A percentile compares a stretch with the other conserved stretches of the same genome.
Evolutionary conservation across 805 yeast species (phyloP).

Genomic region (Cyberlindnera sargentensis): DNA sequence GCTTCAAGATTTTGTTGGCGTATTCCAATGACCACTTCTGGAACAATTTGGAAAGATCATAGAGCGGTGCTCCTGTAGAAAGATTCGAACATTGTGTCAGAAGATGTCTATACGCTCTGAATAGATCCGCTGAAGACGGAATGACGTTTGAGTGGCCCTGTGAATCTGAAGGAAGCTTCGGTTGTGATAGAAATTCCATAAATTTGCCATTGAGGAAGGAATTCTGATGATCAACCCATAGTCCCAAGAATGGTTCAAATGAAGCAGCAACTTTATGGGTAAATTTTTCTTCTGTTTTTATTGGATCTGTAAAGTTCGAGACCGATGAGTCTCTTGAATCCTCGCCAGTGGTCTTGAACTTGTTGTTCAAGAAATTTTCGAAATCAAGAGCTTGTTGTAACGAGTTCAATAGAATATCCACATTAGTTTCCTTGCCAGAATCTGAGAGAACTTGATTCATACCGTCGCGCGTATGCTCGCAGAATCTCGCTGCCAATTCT

Average conservation of each 20-base stretch:
- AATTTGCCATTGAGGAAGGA: conserved; percentile 52
- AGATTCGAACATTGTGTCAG: conserved; percentile 63
- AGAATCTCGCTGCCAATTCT: conserved; percentile 54
- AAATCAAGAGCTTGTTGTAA: conserved; percentile 77
- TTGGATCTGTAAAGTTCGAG: conserved; percentile 9
- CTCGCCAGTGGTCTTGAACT: conserved; percentile 41
- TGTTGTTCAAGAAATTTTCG: conserved; percentile 64
- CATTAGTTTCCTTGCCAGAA: conserved; percentile 39
- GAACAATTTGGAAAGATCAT: conserved; percentile 49
- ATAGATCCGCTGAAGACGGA: conserved; percentile 82
- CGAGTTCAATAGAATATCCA: conserved; percentile 60
- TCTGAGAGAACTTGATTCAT: conserved; percentile 45
- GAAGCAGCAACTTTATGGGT: conserved; percentile 47
- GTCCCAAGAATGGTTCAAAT: conserved; percentile 77
- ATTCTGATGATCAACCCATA: conserved; percentile 88
- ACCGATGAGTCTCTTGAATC: conserved; percentile 10
- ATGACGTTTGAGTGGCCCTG: conserved; percentile 59
- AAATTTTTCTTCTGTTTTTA: conserved; percentile 24
- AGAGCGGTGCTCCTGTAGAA: conserved; percentile 34
- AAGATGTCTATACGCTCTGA: conserved; percentile 67
- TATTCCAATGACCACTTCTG: conserved; percentile 59
- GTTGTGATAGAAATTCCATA: conserved; percentile 52
- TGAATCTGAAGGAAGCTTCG: conserved; percentile 44
- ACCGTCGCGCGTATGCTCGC: conserved; percentile 64
- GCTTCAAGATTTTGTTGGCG: conserved; percentile 41